Percentiles rank a stretch among this genome's conserved stretches.
phyloP scores from a whole-genome alignment of 495 filamentous ascomycete species.

The Cercophora newfieldiana region DNA sequence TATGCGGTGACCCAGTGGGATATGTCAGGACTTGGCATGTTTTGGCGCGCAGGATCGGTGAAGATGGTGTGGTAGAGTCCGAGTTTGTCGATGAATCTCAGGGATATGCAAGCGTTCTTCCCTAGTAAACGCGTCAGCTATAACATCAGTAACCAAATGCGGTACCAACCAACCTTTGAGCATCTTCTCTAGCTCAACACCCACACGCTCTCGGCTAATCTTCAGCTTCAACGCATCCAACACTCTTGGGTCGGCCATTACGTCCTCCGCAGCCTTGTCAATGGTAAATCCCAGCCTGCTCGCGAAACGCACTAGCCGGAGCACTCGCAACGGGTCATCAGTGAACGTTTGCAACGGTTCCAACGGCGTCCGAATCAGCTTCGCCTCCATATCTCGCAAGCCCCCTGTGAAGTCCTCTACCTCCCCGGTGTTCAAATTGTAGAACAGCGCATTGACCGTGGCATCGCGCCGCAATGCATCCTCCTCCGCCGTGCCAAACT shows the following conservation, averaged over 20 bases:
- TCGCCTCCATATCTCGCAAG: conserved; percentile 67
- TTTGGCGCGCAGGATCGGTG: conserved; percentile 55
- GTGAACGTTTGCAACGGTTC: conserved; percentile 90
- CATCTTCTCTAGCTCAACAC: conserved; percentile 87
- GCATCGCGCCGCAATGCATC: conserved; percentile 90
- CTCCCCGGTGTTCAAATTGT: conserved; percentile 73
- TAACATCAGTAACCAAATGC: not conserved
- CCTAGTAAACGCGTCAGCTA: conserved; percentile 45
- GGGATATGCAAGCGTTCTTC: conserved; percentile 64
- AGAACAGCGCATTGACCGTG: conserved; percentile 94
- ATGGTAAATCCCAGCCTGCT: conserved; percentile 80
- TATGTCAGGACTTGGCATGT: conserved; percentile 40
- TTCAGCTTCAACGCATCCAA: conserved; percentile 76
- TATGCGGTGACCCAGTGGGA: conserved; percentile 52
- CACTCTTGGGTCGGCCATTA: conserved; percentile 76
- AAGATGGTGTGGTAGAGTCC: conserved; percentile 81
- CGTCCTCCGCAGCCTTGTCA: conserved; percentile 60
- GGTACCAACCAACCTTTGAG: conserved; percentile 58
- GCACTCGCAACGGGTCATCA: conserved; percentile 90
- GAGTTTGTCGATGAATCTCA: conserved; percentile 73
- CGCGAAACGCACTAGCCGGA: conserved; percentile 87
- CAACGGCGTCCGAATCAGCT: conserved; percentile 80
- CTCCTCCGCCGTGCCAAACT: conserved; percentile 88
- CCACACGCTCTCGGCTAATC: conserved; percentile 87
- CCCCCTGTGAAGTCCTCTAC: conserved; percentile 89